phyloP scores from a whole-genome alignment of 1,284 basidiomycete species.

The Moniliophthora roreri region DNA sequence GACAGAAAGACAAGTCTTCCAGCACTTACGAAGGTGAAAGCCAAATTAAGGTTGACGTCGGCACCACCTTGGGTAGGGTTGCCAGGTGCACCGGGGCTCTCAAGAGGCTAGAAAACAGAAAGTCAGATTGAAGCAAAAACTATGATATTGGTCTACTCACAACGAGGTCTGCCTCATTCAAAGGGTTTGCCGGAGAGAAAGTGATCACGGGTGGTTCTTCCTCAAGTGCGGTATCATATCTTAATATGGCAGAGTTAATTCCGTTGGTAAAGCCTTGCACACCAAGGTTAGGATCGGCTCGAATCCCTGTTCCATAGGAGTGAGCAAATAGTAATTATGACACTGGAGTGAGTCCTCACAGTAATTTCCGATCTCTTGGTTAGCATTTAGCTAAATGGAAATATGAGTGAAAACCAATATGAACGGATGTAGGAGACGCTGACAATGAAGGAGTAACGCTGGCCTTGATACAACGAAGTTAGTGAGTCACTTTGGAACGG shows the following conservation, averaged over 20 bases:
- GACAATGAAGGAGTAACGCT: slow-evolving; percentile 39
- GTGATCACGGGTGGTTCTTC: slow-evolving; percentile 29
- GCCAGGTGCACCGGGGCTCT: slow-evolving; percentile 10
- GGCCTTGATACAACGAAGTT: too few relatives aligned
- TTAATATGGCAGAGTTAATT: slow-evolving; percentile 28
- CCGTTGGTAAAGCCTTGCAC: slow-evolving; percentile 18
- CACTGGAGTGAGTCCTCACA: slow-evolving; percentile 17
- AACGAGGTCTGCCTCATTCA: slow-evolving; percentile 8
- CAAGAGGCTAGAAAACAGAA: slow-evolving; percentile 3
- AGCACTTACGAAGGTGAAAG: slow-evolving; percentile 5
- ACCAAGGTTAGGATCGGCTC: slow-evolving; percentile 20
- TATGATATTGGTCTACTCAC: neutral
- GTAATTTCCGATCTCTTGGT: slow-evolving; percentile 17
- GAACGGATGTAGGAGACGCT: too few relatives aligned
- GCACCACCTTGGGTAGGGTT: neutral
- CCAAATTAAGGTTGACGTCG: slow-evolving; percentile 4
- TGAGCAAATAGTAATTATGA: slow-evolving; percentile 13
- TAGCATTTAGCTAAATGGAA: slow-evolving; percentile 23
- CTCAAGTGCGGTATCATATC: slow-evolving; percentile 25
- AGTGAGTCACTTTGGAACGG: too few relatives aligned
- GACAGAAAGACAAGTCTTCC: too few relatives aligned
- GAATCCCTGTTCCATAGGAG: slow-evolving; percentile 17
- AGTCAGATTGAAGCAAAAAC: neutral
- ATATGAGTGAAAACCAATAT: too few relatives aligned
- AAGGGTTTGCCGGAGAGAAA: neutral